Base-by-base conservation (phyloP, 805 yeast species). In the Candida gorgasii region DNA sequence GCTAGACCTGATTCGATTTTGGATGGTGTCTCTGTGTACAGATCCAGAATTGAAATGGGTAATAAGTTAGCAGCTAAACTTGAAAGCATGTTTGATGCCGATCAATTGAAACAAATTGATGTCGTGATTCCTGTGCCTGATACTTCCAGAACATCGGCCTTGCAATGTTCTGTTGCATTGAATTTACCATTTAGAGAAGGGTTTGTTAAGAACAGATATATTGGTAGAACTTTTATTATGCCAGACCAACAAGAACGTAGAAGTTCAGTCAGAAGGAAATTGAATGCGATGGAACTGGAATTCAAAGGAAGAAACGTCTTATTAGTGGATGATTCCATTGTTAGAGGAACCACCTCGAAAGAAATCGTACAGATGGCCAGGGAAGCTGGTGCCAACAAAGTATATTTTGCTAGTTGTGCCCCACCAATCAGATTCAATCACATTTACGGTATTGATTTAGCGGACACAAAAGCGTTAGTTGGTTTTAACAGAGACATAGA, bases 91-190 rank as follows among this genome's bases (percentile, higher is more conserved):
- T 42, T 46, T n/a, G 28, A 29, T n/a, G 28, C 36, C 12, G 44
- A 45, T 14, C 13, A 27, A 15, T 31, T 38, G 11, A 63, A 69
- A 31, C 79, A 79, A 46, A 84, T 93, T 43, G 99, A 93, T 57
- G 99, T 92, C 36, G 96, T 93, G 28, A 88, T 93, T 45, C 97
- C 99, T 2, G 99, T 93, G 11, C 99, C 99, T 8, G 99, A 93
- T 63, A 93, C 99, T 6, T 84, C 98, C n/a, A 80, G 98, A 65
- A 90, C 95, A 32, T 84, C 96, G 16, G 98, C 98, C 1, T 67
- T 90, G 47, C 93, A 93, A 60, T 85, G 96, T 65, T 92, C 98
- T 1, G 90, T 86, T 27, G 73, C 81, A 36, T 73, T 93, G 49
- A 78, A 80, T 36, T 61, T 89, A 14, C 95, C 96, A 14, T 93